Evolutionary conservation across 192 early-diverging fungal species (phyloP), one percentile per base, ranked within the genome.

Genomic region (Geosiphon pyriformis): DNA sequence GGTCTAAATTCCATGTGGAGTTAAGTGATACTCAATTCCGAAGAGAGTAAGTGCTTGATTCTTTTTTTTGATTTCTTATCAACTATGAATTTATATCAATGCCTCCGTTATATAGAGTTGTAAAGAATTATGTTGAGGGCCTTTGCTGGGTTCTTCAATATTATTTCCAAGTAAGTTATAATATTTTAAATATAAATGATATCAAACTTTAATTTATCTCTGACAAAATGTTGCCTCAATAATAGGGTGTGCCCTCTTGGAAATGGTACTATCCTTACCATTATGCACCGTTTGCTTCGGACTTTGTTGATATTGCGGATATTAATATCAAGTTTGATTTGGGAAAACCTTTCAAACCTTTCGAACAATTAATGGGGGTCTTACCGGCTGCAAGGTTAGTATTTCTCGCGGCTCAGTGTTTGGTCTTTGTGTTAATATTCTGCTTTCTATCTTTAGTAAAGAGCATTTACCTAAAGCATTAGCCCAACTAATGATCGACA

Each of bases 181-280:
- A 23, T 3, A 18, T 25, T 34, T 30, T 4, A 64, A 10, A 55
- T 17, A 51, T 11, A 22, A 27, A 34, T 61, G 18, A 30, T 23
- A 10, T 52, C n/a, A 18, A 35, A 30, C 18, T 55, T 11, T 32
- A 0, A 49, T 59, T 0, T 6, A 29, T 34, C 31, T 52, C 20
- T 54, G 30, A 37, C 48, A 32, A 34, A 12, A 29, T 30, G 23
- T 25, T 17, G 17, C n/a, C 12, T 35, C 29, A 22, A 48, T 23
- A 31, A 47, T 53, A 78, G 64, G 94, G 94, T 2, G 92, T 93
- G 62, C 87, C 82, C 25, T 97, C 95, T 18, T 99, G 96, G 96
- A 86, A 80, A 34, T 99, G 95, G 95, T 99, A 91, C 80, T 99
- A 92, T 65, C 95, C 95, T 4, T 98, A 92, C 75, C 92, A 97